Evolutionary conservation across 805 yeast genomes (phyloP).

Genomic region (Hanseniaspora hatyaiensis): DNA sequence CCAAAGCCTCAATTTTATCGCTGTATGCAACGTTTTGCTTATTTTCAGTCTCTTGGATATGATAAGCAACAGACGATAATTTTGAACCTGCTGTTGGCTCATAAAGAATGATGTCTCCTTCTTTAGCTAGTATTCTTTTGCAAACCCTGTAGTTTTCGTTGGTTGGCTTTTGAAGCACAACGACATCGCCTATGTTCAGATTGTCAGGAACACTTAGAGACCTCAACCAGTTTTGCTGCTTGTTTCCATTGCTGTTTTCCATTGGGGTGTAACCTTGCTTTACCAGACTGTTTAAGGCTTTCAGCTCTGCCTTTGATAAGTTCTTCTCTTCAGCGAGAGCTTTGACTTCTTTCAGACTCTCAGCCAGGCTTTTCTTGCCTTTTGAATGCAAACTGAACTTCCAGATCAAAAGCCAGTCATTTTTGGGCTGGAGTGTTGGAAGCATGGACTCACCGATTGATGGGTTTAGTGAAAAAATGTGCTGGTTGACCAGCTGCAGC

Average conservation of each 20-base stretch:
- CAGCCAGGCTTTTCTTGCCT: not conserved
- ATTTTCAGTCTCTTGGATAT: not conserved
- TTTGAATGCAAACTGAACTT: constrained; percentile 7
- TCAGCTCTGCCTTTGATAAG: not conserved
- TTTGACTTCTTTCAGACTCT: not conserved
- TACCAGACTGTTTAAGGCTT: not conserved
- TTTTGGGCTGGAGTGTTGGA: constrained; percentile 64
- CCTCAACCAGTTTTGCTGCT: not conserved
- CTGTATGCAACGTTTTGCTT: not conserved
- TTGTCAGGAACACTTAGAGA: not conserved
- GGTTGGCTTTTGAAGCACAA: constrained; percentile 82
- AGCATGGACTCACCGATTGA: constrained; percentile 93
- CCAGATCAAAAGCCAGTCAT: constrained; percentile 40
- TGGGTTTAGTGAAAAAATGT: constrained; percentile 8
- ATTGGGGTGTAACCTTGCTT: not conserved
- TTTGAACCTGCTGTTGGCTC: constrained; percentile 61
- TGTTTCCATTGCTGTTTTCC: not conserved
- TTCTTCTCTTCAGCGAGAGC: not conserved
- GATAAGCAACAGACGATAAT: constrained; percentile 22
- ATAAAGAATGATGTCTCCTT: constrained; percentile 71
- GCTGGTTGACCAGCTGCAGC: constrained; percentile 2
- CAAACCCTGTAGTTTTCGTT: constrained; percentile 79
- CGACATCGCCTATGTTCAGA: constrained; percentile 67
- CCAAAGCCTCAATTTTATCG: constrained; percentile 15
- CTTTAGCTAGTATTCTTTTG: constrained; percentile 89